These are phyloP conservation scores for Colletotrichum cordylinicola DNA, from an alignment of 2,329 filamentous ascomycete genomes.

Conservation along the genomic window DNA sequence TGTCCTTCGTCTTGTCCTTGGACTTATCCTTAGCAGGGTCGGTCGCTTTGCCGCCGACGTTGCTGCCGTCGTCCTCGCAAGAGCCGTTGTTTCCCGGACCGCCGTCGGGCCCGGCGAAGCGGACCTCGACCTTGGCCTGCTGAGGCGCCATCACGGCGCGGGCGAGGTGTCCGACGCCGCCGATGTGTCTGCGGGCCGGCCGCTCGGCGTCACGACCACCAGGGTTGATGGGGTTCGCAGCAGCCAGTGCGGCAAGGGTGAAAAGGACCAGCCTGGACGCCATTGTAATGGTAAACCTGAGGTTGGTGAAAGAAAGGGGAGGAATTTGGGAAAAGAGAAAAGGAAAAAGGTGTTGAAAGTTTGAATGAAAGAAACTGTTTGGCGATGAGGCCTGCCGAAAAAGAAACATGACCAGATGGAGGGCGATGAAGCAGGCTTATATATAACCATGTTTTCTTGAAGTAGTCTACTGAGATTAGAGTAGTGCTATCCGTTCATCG, in stretches of 20 bases:
- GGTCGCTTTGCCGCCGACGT: background rate
- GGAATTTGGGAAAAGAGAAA: background rate
- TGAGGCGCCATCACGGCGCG: slow-evolving; percentile 8
- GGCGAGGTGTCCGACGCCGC: background rate
- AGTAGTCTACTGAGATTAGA: background rate
- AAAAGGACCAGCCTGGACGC: slow-evolving; percentile 15
- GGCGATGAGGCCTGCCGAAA: background rate
- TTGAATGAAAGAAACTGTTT: slow-evolving; percentile 4
- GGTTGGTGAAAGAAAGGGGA: background rate
- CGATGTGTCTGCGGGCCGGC: background rate
- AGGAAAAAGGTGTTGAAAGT: too few relatives aligned
- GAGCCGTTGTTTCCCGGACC: background rate
- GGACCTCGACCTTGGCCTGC: background rate
- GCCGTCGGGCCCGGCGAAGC: background rate
- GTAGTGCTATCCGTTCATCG: background rate
- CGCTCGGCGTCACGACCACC: background rate
- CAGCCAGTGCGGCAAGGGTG: slow-evolving; percentile 16
- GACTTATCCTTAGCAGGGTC: background rate
- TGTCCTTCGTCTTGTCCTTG: background rate
- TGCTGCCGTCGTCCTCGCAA: background rate
- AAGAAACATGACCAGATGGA: background rate
- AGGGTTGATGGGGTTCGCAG: slow-evolving; percentile 12
- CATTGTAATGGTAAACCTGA: slow-evolving; percentile 1
- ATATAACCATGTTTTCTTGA: background rate
- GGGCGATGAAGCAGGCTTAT: background rate